Evolutionary conservation across 306 rosid genomes (phyloP).

Genomic region (Sophora flavescens): DNA sequence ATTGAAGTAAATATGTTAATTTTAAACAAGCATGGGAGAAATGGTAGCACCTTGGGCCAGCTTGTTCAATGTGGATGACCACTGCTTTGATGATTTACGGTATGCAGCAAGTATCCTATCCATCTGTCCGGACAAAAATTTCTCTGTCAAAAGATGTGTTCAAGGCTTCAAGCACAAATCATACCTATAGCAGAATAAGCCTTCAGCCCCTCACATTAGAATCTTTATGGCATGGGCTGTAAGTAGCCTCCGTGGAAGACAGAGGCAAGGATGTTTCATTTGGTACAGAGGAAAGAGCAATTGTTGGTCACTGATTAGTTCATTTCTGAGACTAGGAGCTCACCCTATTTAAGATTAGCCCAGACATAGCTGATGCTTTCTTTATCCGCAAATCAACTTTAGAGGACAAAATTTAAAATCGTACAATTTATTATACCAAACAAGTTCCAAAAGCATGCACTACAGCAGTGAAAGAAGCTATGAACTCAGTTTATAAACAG

Average conservation of each 20-base stretch:
- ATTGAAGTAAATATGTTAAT: slow-evolving; percentile 17
- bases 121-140: slow-evolving; percentile 46
- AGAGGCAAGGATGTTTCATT: neutral
- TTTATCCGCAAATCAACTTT: neutral
- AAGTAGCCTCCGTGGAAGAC: neutral
- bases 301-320: neutral
- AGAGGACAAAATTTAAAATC: neutral
- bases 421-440: neutral
- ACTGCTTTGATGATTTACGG: slow-evolving; percentile 87
- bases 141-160: neutral
- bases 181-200: slow-evolving; percentile 15
- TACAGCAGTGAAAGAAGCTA: neutral
- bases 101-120: slow-evolving; percentile 71
- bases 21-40: slow-evolving; percentile 8
- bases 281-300: slow-evolving; percentile 10
- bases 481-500: neutral
- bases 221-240: neutral
- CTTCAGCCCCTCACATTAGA: neutral
- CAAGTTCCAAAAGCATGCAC: neutral
- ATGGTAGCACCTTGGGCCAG: slow-evolving; percentile 55
- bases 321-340: neutral
- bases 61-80: slow-evolving; percentile 76
- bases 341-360: neutral
- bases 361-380: neutral
- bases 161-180: neutral